phyloP scores from a whole-genome alignment of 2,329 filamentous ascomycete species.

The Colletotrichum sansevieriae region DNA sequence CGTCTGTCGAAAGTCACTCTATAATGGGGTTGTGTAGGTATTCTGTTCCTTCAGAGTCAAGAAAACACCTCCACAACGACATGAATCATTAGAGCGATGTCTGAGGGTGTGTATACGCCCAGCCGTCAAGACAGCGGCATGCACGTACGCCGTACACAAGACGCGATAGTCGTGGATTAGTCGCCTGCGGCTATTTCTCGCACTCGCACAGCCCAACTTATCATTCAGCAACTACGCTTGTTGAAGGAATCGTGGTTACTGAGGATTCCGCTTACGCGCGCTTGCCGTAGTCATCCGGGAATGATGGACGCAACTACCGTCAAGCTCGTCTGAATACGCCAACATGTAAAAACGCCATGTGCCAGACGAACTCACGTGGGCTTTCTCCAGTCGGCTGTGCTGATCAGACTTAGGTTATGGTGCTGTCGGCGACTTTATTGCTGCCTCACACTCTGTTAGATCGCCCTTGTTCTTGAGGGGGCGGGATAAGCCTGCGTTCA shows the following conservation, averaged over 20 bases:
- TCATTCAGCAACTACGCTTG: neutral
- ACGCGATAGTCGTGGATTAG: neutral
- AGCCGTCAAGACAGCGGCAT: neutral
- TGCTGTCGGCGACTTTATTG: neutral
- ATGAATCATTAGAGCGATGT: neutral
- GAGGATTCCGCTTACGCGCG: slow-evolving; percentile 2
- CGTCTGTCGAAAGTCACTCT: neutral
- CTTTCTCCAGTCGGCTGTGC: neutral
- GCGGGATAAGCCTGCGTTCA: neutral
- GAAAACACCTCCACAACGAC: neutral
- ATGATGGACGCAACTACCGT: neutral
- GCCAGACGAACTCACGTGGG: neutral
- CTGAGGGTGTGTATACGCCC: neutral
- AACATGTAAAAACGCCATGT: no score
- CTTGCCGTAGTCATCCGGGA: neutral
- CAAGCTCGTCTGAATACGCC: no score
- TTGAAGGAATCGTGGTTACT: neutral
- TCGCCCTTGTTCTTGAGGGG: neutral
- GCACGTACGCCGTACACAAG: neutral
- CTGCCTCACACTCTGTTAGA: neutral
- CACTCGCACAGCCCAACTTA: slow-evolving; percentile 5
- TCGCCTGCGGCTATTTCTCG: neutral
- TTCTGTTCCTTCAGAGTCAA: slow-evolving; percentile 1
- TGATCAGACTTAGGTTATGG: neutral
- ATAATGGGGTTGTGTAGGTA: neutral